Percentiles rank a stretch among this genome's conserved stretches.
Evolutionary conservation across 352 stramenopile genomes (phyloP).

Genomic region (Phytophthora macrochlamydospora): DNA sequence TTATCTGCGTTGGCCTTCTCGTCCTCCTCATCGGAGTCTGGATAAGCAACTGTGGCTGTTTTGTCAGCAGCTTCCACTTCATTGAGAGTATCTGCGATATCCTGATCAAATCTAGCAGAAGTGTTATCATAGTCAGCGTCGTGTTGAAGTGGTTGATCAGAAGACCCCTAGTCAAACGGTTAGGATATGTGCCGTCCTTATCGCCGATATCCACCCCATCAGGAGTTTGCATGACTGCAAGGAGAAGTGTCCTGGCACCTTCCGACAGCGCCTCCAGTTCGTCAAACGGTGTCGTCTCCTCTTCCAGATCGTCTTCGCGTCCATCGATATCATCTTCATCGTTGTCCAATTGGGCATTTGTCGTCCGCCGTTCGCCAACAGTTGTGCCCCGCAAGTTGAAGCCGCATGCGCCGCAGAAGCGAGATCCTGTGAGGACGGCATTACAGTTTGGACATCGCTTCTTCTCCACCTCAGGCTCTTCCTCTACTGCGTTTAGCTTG

Average conservation of each 20-base stretch:
- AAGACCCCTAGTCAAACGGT: conserved; percentile 38
- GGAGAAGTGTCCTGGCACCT: conserved; percentile 78
- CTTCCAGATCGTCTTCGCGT: conserved; percentile 73
- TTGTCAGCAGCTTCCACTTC: conserved; percentile 31
- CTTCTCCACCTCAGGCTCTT: conserved; percentile 79
- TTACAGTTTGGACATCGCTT: conserved; percentile 87
- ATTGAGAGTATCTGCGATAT: conserved; percentile 31
- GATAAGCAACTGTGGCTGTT: conserved; percentile 8
- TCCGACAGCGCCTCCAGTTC: conserved; percentile 88
- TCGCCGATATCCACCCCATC: conserved; percentile 82
- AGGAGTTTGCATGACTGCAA: conserved; percentile 89
- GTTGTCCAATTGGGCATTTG: conserved; percentile 19
- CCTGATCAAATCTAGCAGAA: conserved; percentile 45
- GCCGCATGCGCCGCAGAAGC: conserved; percentile 88
- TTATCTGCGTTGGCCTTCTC: conserved; percentile 22
- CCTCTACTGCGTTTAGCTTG: conserved; percentile 71
- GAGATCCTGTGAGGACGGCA: conserved; percentile 84
- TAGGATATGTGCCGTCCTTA: conserved; percentile 52
- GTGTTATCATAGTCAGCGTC: conserved; percentile 25
- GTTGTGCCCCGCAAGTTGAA: conserved; percentile 87
- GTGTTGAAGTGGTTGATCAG: conserved; percentile 26
- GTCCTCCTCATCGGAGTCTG: conserved; percentile 28
- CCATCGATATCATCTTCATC: conserved; percentile 50
- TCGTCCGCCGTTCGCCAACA: conserved; percentile 50
- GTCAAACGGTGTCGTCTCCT: conserved; percentile 85